Evolutionary conservation across 2,329 filamentous ascomycete species (phyloP).

Genomic region (Sclerotinia nivalis): DNA sequence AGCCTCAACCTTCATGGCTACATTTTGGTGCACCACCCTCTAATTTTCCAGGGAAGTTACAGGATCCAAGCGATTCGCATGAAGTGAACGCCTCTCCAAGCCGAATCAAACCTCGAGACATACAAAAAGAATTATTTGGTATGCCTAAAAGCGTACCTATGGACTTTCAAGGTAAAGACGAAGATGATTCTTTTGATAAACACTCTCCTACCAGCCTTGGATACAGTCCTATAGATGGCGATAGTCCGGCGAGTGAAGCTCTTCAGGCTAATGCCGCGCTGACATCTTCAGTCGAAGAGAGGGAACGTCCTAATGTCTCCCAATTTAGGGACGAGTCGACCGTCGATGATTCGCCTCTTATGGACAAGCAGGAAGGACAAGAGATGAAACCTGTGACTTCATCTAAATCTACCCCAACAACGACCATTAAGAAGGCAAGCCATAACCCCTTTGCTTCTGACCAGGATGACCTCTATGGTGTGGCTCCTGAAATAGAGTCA

Average conservation of each 20-base stretch:
- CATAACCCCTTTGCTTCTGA: too few species aligned
- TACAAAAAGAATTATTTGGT: too few species aligned
- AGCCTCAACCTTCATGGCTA: background rate
- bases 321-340: background rate
- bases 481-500: too few species aligned
- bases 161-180: too few species aligned
- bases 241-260: background rate
- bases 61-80: too few species aligned
- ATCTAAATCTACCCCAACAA: background rate
- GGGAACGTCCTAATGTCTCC: background rate
- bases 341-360: background rate
- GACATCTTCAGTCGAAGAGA: background rate
- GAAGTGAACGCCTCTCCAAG: too few species aligned
- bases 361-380: too few species aligned
- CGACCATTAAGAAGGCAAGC: too few species aligned
- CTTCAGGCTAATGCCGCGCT: background rate
- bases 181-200: too few species aligned
- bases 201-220: background rate
- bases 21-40: background rate
- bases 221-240: background rate
- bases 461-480: too few species aligned
- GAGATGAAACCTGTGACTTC: background rate
- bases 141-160: too few species aligned
- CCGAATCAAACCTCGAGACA: too few species aligned
- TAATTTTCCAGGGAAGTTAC: background rate